Base-by-base conservation (phyloP, 2,329 filamentous ascomycete species). In the Didymella pomorum region DNA sequence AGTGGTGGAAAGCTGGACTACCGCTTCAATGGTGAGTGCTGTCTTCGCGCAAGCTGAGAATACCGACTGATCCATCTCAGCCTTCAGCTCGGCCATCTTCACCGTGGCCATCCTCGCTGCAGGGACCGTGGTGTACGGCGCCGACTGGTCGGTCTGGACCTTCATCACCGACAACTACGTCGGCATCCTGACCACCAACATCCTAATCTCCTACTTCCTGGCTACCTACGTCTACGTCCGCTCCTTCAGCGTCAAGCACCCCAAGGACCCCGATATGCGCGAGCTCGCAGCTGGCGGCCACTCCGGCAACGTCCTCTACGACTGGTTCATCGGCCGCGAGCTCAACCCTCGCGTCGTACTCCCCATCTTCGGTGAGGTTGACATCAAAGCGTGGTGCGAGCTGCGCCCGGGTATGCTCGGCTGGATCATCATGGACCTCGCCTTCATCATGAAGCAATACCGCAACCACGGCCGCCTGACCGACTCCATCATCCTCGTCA, bases 311-410 rank as follows among this genome's bases (percentile, higher is more conserved):
- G 80, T 92, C 63, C 79, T 97, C 35, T 97, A 98, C 76, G 94
- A 98, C 78, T 98, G 92, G 87, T 98, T 93, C 79, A 97, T 98
- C 65, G 94, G 94, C 20, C 91, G 94, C 26, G 94, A 98, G 78
- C 87, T 98, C 60, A 98, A 98, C 79, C 94, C 94, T 3, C 91
- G 93, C 47, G 78, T 96, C 59, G 86, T 84, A 0, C 80, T 97
- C 23, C 93, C 93, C 2, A 76, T 96, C 47, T 83, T 97, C 63
- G 92, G 92, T 58, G 90, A 92, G 68, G 84, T 97, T 48, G 94
- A 98, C 72, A 89, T 98, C 78, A 97, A 97, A 79, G 84, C 89
- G 60, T 97, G 89, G 77, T 90, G 90, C 77, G 94, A 98, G 79
- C 83, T 97, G 71, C 88, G 94, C n/a, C 94, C 94, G 0, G 94